Evolutionary conservation across 2,329 filamentous ascomycete genomes (phyloP), one percentile per base, ranked within the genome.

Genomic region (Ceratocystis smalleyi): DNA sequence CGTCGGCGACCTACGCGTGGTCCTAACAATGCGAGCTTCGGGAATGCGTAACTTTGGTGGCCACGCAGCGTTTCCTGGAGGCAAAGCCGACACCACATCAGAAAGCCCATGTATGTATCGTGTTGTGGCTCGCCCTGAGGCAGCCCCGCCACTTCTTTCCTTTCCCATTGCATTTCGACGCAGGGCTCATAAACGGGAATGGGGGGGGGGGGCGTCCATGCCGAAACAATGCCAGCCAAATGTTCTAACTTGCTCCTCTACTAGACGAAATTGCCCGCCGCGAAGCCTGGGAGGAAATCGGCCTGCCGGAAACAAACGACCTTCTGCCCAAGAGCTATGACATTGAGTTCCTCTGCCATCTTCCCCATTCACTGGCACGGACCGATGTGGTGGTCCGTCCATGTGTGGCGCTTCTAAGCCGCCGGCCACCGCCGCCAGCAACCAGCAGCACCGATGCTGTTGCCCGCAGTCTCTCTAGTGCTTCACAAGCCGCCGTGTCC

Each of bases 231-330:
- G 47, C 19, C 17, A 40, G 35, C 35, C 35, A 15, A 40, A 32
- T 35, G 43, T 45, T 45, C 59, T 65, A 32, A 59, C 40, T 45
- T n/a, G 5, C 17, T 4, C 54, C 78, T 78, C 15, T 4, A 54
- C 78, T 78, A 75, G 89, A 89, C 74, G 82, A 91, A 71, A 95
- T 91, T 62, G 91, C 92, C 7, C 84, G 92, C 24, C 84, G 92
- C 68, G 92, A 97, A 78, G 91, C 92, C 0, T 88, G 82, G 73
- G 92, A 97, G 73, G 92, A 97, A 73, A 96, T 97, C 68, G 92
- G 92, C 1, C 83, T 97, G 2, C 89, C 92, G 1, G 79, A 86
- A 70, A 79, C 84, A 69, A 83, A 91, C 71, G 70, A 73, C 65
- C 82, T 82, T 66, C 80, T 96, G 35, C 89, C 89, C 1, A 76